These are phyloP conservation scores for Fallopia convolvulus DNA, from an alignment of 148 eudicot genomes.

Conservation along the genomic window DNA sequence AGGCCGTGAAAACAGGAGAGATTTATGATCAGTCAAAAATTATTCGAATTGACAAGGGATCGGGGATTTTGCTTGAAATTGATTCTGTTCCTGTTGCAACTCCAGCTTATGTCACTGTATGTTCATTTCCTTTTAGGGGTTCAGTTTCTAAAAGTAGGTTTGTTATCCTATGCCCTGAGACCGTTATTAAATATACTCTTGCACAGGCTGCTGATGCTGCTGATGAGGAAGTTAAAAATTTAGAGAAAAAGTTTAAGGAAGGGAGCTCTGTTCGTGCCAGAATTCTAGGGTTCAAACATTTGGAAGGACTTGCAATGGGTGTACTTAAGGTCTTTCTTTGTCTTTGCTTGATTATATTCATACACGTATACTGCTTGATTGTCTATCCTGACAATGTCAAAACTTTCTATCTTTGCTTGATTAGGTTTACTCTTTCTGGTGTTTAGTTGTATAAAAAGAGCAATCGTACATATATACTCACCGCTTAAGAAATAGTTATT, in stretches of 20 bases:
- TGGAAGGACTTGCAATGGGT: constrained; percentile 95
- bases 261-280: constrained; percentile 74
- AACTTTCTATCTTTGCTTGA: neutral
- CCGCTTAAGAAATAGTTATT: neutral
- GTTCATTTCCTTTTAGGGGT: constrained; percentile 17
- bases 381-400: no score
- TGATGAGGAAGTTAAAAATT: constrained; percentile 61
- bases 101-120: constrained; percentile 84
- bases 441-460: neutral
- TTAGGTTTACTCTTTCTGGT: neutral
- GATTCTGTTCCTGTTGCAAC: constrained; percentile 66
- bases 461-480: neutral
- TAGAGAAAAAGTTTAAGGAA: constrained; percentile 75
- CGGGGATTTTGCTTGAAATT: constrained; percentile 80
- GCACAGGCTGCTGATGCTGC: constrained; percentile 75
- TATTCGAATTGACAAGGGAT: constrained; percentile 63
- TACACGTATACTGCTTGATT: no score
- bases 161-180: no score
- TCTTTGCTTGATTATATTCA: neutral
- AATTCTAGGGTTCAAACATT: constrained; percentile 78
- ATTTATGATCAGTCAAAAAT: constrained; percentile 74
- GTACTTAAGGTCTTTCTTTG: constrained; percentile 55
- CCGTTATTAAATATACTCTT: neutral
- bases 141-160: no score
- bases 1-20: constrained; percentile 73